Conservation (phyloP, 2,329 filamentous ascomycete species). For the Graphium sp. region DNA sequence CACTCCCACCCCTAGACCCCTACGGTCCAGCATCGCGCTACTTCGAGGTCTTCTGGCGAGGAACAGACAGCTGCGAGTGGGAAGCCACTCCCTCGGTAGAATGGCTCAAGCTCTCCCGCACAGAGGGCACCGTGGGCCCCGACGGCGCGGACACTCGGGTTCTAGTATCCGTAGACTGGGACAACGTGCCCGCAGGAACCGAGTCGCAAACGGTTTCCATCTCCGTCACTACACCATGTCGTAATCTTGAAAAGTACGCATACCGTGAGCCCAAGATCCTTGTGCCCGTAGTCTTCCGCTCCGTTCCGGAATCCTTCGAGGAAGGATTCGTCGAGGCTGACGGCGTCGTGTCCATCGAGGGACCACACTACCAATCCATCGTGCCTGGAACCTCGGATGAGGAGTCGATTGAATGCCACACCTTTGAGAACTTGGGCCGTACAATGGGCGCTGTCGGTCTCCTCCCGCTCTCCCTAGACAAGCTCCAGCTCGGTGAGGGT, state of each 20-base stretch:
- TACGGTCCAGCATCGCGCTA: slow-evolving; percentile 39
- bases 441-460: slow-evolving; percentile 41
- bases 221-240: slow-evolving; percentile 30
- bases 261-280: slow-evolving; percentile 26
- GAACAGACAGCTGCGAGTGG: slow-evolving; percentile 34
- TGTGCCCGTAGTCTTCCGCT: slow-evolving; percentile 33
- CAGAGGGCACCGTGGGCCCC: slow-evolving; percentile 28
- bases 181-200: slow-evolving; percentile 33
- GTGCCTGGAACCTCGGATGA: slow-evolving; percentile 11
- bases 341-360: slow-evolving; percentile 36
- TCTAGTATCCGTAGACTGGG: slow-evolving; percentile 9
- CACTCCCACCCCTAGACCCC: slow-evolving; percentile 37
- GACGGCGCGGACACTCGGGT: slow-evolving; percentile 9
- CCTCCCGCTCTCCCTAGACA: slow-evolving; percentile 30
- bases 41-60: slow-evolving; percentile 47
- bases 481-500: slow-evolving; percentile 26
- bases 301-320: slow-evolving; percentile 30
- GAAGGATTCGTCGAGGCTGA: slow-evolving; percentile 47
- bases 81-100: slow-evolving; percentile 24
- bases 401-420: slow-evolving; percentile 26
- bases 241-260: slow-evolving; percentile 22
- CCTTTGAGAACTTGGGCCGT: slow-evolving; percentile 36
- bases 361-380: slow-evolving; percentile 29
- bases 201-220: slow-evolving; percentile 29
- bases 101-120: slow-evolving; percentile 34